These are phyloP conservation scores for Calonectria henricotiae DNA, from an alignment of 2,329 filamentous ascomycete genomes.

Conservation along the genomic window DNA sequence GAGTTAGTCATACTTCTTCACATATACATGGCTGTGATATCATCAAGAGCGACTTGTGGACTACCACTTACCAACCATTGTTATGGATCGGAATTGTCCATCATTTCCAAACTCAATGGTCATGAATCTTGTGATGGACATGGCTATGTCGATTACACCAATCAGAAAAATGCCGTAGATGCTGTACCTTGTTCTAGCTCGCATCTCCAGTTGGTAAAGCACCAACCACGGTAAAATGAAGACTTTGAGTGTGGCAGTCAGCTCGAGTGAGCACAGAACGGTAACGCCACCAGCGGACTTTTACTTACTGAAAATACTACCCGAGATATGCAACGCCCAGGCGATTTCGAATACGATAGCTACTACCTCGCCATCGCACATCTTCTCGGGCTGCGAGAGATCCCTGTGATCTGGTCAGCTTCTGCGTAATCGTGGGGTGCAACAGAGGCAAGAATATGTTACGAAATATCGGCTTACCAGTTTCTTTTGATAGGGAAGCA, in stretches of 20 bases:
- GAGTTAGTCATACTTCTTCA: background rate
- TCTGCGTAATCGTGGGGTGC: background rate
- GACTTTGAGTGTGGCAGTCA: background rate
- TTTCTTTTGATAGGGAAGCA: slow-evolving; percentile 6
- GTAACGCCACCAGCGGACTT: too few species aligned
- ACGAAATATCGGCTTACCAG: background rate
- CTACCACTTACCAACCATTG: slow-evolving; percentile 2
- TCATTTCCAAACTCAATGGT: slow-evolving; percentile 3
- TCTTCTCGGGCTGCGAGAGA: background rate
- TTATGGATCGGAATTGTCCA: background rate
- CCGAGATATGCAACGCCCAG: background rate
- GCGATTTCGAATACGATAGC: background rate
- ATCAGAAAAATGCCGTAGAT: slow-evolving; percentile 11
- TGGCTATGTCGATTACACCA: background rate
- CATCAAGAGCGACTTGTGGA: too few species aligned
- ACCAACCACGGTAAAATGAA: slow-evolving; percentile 10
- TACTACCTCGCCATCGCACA: background rate
- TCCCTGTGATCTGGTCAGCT: background rate
- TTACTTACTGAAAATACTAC: slow-evolving; percentile 9
- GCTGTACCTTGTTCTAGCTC: background rate
- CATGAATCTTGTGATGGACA: slow-evolving; percentile 19
- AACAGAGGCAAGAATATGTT: too few species aligned
- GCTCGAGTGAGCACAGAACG: fast-evolving
- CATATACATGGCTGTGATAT: background rate
- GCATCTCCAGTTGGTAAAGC: background rate